Evolutionary conservation across 345 rosid species (phyloP).

Genomic region (Moricandia arvensis): DNA sequence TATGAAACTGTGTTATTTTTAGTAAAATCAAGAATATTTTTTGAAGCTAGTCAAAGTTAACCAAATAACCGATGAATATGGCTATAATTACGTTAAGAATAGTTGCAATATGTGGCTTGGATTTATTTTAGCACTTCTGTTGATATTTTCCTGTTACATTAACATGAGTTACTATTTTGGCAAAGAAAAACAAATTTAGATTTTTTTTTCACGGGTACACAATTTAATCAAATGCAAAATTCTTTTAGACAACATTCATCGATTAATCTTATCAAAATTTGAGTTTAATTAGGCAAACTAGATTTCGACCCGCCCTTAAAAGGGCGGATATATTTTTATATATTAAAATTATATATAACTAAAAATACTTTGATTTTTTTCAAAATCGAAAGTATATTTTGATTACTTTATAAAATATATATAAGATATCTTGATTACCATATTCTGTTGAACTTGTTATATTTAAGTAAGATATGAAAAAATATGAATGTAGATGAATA

Average conservation of each 20-base stretch:
- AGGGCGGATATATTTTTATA: too few species aligned
- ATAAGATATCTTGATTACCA: too few species aligned
- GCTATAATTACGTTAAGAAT: slow-evolving; percentile 26
- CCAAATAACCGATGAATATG: not conserved
- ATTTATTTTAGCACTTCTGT: slow-evolving; percentile 12
- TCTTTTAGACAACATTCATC: not conserved
- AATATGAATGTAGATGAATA: too few species aligned
- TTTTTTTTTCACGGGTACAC: not conserved
- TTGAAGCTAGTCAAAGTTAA: slow-evolving; percentile 7
- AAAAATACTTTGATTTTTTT: too few species aligned
- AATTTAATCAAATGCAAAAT: not conserved
- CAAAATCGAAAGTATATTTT: too few species aligned
- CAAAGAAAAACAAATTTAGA: not conserved
- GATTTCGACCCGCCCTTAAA: too few species aligned
- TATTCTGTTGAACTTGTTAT: too few species aligned
- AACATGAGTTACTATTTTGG: not conserved
- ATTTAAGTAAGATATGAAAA: too few species aligned
- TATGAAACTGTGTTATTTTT: slow-evolving; percentile 8
- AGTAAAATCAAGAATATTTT: slow-evolving; percentile 4
- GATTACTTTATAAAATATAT: too few species aligned
- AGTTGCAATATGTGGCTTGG: slow-evolving; percentile 20
- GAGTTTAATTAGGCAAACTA: not conserved
- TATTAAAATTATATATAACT: too few species aligned
- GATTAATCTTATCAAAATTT: not conserved
- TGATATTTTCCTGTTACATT: slow-evolving; percentile 12